Conservation (phyloP, 257 asterid species). For the Salvia rosmarinus region DNA sequence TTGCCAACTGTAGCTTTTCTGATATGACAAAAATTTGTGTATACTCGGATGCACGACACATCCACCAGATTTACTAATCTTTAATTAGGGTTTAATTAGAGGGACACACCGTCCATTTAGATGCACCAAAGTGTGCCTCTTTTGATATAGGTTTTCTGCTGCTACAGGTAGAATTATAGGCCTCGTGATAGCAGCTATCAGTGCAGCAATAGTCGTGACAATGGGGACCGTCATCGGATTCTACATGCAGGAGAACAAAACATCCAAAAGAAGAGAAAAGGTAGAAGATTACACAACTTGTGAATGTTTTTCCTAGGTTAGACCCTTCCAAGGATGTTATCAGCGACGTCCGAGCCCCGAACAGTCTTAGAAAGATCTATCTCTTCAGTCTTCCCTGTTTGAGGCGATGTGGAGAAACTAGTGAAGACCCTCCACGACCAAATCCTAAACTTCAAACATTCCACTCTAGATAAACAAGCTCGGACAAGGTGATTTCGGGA, state of each 20-base stretch:
- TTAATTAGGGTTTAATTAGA: too few relatives aligned
- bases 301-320: background rate
- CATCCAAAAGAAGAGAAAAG: slow-evolving; percentile 76
- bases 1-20: too few relatives aligned
- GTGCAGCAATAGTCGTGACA: slow-evolving; percentile 55
- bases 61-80: too few relatives aligned
- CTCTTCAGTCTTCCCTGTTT: slow-evolving; percentile 36
- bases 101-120: too few relatives aligned
- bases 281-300: slow-evolving; percentile 31
- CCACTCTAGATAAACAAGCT: slow-evolving; percentile 90
- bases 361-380: slow-evolving; percentile 9
- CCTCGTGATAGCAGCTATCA: slow-evolving; percentile 50
- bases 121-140: too few relatives aligned
- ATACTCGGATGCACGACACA: too few relatives aligned
- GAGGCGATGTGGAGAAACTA: slow-evolving; percentile 61
- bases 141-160: slow-evolving; percentile 7
- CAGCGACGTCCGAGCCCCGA: background rate
- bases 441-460: slow-evolving; percentile 89
- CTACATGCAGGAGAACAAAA: slow-evolving; percentile 59
- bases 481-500: slow-evolving; percentile 95
- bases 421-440: slow-evolving; percentile 76
- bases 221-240: slow-evolving; percentile 54
- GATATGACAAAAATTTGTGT: too few relatives aligned
- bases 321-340: background rate
- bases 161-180: slow-evolving; percentile 57